Evolutionary conservation across 2,329 filamentous ascomycete genomes (phyloP), one percentile per base, ranked within the genome.

Genomic region (Plectosphaerella cucumerina): DNA sequence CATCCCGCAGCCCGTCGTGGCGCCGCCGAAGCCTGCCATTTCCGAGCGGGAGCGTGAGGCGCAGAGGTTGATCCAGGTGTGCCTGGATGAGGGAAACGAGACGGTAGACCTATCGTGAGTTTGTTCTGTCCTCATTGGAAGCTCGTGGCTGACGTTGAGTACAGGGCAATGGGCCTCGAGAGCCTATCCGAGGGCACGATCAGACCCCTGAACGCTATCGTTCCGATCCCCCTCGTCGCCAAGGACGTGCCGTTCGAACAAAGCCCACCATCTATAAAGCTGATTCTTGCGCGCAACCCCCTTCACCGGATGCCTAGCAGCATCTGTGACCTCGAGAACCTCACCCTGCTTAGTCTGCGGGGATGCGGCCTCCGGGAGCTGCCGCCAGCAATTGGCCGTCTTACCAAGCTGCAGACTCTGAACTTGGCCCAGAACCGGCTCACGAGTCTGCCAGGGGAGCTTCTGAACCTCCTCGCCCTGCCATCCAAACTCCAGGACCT

Each of bases 371-470:
- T 90, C 14, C 69, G 68, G 0, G 78, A 86, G 59, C 67, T 90
- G 3, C 82, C 87, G 1, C 70, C 81, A 0, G 72, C 75, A 4
- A 81, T 90, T 46, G 72, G 70, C 20, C 77, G 78, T 31, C 71
- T 90, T 6, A 63, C 62, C 5, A 83, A 82, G 52, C 72, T 90
- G 4, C 69, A 71, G 47, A 76, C 82, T 47, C 75, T 90, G 37
- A 89, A 89, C 57, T 59, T 90, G 9, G 80, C 84, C 1, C 78
- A 85, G 49, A 90, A 89, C 54, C 66, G 69, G 5, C 69, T 90
- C 11, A 73, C 72, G 6, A 78, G 71, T 53, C 71, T 90, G 1
- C 87, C 87, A 0, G 78, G 73, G 50, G 85, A 88, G 60, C 68
- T 89, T 1, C 70, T 89, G 1, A 65, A 77, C 21, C 70, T 89